A percentile compares a stretch with the other conserved stretches of the same genome.
Evolutionary conservation across 1,139 yeast genomes (phyloP).

Genomic region (Candida freyschussii): DNA sequence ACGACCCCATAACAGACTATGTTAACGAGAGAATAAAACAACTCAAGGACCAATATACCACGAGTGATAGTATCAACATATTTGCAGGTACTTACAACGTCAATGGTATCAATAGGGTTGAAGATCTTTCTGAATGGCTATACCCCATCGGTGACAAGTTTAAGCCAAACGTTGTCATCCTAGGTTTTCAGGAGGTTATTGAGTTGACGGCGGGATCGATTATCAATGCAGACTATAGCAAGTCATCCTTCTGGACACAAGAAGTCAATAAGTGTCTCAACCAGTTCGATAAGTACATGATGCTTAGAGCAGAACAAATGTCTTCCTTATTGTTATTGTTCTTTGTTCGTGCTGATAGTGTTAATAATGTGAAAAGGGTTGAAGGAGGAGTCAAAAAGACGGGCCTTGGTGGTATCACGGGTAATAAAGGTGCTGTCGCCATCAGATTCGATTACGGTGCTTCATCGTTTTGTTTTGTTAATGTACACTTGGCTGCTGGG

Average conservation of each 20-base stretch:
- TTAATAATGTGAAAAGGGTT: constrained; percentile 54
- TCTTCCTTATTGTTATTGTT: constrained; percentile 75
- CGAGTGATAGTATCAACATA: constrained; percentile 52
- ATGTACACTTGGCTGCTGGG: constrained; percentile 94
- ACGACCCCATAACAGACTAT: constrained; percentile 84
- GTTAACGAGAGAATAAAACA: constrained; percentile 58
- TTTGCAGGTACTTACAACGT: constrained; percentile 87
- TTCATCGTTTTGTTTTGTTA: constrained; percentile 71
- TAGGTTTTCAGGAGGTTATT: constrained; percentile 91
- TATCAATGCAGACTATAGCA: constrained; percentile 61
- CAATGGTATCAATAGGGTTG: constrained; percentile 57
- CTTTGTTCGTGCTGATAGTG: constrained; percentile 53
- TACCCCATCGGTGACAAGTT: constrained; percentile 60
- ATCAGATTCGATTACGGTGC: constrained; percentile 74
- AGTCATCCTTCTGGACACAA: constrained; percentile 60
- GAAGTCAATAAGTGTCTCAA: constrained; percentile 54
- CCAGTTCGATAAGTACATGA: constrained; percentile 47
- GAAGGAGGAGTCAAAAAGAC: constrained; percentile 84
- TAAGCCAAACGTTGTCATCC: constrained; percentile 63
- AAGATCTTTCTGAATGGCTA: constrained; percentile 73
- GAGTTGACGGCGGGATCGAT: constrained; percentile 86
- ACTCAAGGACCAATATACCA: constrained; percentile 53
- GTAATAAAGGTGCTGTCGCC: constrained; percentile 93
- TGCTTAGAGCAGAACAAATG: constrained; percentile 80
- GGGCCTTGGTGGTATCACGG: constrained; percentile 92